These are phyloP conservation scores for Talaromyces wortmannii DNA, from an alignment of 495 filamentous ascomycete genomes.

Conservation along the genomic window DNA sequence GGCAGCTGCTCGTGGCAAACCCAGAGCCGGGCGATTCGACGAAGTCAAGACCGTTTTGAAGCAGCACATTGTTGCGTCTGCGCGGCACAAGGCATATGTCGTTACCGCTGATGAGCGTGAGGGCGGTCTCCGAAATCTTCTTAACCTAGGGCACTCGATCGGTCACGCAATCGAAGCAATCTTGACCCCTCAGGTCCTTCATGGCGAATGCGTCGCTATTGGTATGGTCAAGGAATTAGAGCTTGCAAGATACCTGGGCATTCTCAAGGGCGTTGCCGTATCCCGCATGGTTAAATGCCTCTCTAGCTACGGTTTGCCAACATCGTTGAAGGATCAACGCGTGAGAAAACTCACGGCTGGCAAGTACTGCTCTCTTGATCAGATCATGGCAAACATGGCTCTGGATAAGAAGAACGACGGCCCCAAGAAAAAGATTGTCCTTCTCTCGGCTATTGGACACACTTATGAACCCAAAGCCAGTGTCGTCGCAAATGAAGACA, in stretches of 20 bases:
- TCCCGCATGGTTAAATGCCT: constrained; percentile 87
- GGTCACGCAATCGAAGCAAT: constrained; percentile 96
- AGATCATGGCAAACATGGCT: constrained; percentile 84
- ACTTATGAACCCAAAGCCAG: constrained; percentile 82
- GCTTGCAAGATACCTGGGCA: constrained; percentile 80
- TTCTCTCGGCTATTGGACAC: constrained; percentile 84
- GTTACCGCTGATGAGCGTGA: constrained; percentile 92
- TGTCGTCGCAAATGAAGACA: constrained; percentile 78
- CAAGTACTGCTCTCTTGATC: constrained; percentile 87
- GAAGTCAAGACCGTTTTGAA: constrained; percentile 72
- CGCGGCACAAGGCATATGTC: constrained; percentile 84
- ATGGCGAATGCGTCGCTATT: constrained; percentile 92
- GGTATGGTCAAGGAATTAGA: constrained; percentile 98
- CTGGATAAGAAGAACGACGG: constrained; percentile 99
- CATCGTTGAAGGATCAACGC: constrained; percentile 75
- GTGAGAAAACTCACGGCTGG: constrained; percentile 78
- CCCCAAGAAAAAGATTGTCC: constrained; percentile 91
- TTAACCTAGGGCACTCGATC: constrained; percentile 98
- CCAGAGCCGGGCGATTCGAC: constrained; percentile 51
- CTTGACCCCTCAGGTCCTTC: constrained; percentile 87
- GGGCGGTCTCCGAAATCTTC: constrained; percentile 85
- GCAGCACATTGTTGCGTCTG: constrained; percentile 80
- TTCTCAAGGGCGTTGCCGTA: constrained; percentile 81
- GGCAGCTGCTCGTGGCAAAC: constrained; percentile 54
- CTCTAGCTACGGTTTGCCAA: constrained; percentile 86